Base-by-base conservation (phyloP, 306 rosid genomes). In the Cyamopsis tetragonoloba region DNA sequence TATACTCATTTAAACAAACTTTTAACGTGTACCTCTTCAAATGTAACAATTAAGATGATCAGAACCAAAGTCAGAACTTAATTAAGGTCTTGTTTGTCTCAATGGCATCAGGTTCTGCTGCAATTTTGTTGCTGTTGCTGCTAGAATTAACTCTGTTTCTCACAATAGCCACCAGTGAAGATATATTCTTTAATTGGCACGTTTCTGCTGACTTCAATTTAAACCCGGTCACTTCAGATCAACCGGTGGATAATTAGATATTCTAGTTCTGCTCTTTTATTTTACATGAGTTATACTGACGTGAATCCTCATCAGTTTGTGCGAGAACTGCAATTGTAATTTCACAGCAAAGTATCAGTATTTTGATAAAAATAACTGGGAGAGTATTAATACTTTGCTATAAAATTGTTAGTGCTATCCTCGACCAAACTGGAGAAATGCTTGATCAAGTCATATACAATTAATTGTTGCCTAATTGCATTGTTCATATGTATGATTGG, bases 131-230 rank as follows among this genome's bases (percentile, higher is more conserved):
- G 37, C 44, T 80, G n/a, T n/a, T n/a, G n/a, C n/a, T n/a, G n/a
- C n/a, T n/a, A n/a, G n/a, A n/a, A n/a, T n/a, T n/a, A 30, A 0
- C 62, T 11, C 3, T 78, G 9, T 54, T 43, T 55, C 53, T 38
- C 70, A 54, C 62, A n/a, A 48, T 13, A 26, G 74, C 62, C 39
- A 71, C 38, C 0, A 58, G 82, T 47, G 75, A 22, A 11, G 73
- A 89, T 53, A 56, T 78, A 43, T 80, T 71, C 35, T 81, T 80
- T 48, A 84, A 82, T 19, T 89, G 90, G 96, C 78, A 84, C 9
- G 87, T 89, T 51, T 46, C 81, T 0, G 4, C 24, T 1, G 76
- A 82, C 57, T 55, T 34, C 5, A 70, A 43, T 26, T 38, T 65
- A 43, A 77, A 76, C 22, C 88, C 84, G 2, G 78, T 70, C 11